Evolutionary conservation across 73 alveolate species (phyloP), one percentile per base, ranked within the genome.

Genomic region (Paramecium primaurelia): DNA sequence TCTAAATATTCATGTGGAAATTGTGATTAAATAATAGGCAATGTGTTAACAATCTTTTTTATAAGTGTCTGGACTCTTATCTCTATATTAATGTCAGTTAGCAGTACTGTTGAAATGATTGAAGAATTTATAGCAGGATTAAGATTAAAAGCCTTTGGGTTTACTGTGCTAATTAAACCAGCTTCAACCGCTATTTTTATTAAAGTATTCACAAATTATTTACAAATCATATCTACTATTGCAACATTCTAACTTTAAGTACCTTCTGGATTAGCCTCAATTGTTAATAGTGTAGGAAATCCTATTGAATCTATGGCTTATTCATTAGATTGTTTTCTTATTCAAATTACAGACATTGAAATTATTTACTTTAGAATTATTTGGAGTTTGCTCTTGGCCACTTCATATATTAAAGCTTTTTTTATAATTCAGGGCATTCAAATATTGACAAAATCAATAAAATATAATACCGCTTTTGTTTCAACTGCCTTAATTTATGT

Each of bases 191-290:
- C 88, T 75, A 40, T 75, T 40, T 37, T 75, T 8, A 75, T 75
- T 75, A 75, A 75, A 40, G 59, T 38, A 9, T 75, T 75, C n/a
- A 75, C 88, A 75, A 75, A 75, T 18, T 75, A 75, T 75, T 60
- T 75, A 16, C 32, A 75, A 75, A 75, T 75, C 18, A 75, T 75
- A 14, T 32, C 64, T n/a, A 75, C 88, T 4, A 75, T 75, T 34
- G 7, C 88, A 1, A 75, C 88, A 37, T 75, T 75, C n/a, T 45
- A 75, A 20, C 88, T 75, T 36, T 16, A 30, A 36, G 88, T 75
- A 2, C 88, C 88, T 4, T 37, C 88, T 40, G 25, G 25, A 3
- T 11, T 75, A 75, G 88, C 88, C 16, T 34, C 88, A 3, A 42
- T 45, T 12, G 58, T 75, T 11, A 75, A 75, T 40, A 37, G 88